Conservation (phyloP, 495 filamentous ascomycete species). For the Penicillium turbatum region DNA sequence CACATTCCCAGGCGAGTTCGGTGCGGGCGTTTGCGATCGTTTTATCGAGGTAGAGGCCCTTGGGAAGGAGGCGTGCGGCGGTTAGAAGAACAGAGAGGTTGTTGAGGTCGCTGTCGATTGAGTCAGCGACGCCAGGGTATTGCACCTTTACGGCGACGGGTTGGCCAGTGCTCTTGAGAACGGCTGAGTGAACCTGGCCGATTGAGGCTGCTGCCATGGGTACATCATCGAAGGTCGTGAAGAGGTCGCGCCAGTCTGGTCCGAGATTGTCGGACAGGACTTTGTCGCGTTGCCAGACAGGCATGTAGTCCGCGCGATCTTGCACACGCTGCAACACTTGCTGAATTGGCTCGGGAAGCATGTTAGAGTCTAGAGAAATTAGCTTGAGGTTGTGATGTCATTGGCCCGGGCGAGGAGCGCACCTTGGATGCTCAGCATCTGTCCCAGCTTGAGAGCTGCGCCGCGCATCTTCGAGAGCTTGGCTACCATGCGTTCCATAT, state of each 20-base stretch:
- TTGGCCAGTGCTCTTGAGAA: constrained; percentile 67
- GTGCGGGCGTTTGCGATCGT: constrained; percentile 95
- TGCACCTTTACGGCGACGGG: constrained; percentile 93
- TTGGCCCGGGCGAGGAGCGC: constrained; percentile 4
- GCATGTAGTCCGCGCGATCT: constrained; percentile 98
- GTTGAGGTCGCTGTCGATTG: constrained; percentile 91
- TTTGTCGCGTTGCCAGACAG: constrained; percentile 79
- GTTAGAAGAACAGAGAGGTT: constrained; percentile 88
- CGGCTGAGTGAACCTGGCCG: constrained; percentile 88
- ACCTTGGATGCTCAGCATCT: constrained; percentile 96
- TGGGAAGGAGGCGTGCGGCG: constrained; percentile 82
- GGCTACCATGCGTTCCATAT: constrained; percentile 86
- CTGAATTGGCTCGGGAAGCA: constrained; percentile 81
- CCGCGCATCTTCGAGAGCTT: constrained; percentile 95
- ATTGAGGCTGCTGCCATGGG: constrained; percentile 98
- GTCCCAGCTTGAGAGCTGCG: constrained; percentile 94
- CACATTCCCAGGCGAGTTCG: constrained; percentile 95
- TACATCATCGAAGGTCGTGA: constrained; percentile 77
- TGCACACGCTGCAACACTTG: constrained; percentile 90
- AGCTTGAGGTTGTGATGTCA: constrained; percentile 1
- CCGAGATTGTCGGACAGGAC: constrained; percentile 79
- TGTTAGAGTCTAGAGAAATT: constrained; percentile 67
- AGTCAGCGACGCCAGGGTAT: constrained; percentile 93
- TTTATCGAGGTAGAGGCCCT: constrained; percentile 90
- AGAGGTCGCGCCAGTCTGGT: constrained; percentile 78